These are phyloP conservation scores for Aureobasidium sp. DNA, from an alignment of 2,329 filamentous ascomycete species.

Conservation along the genomic window DNA sequence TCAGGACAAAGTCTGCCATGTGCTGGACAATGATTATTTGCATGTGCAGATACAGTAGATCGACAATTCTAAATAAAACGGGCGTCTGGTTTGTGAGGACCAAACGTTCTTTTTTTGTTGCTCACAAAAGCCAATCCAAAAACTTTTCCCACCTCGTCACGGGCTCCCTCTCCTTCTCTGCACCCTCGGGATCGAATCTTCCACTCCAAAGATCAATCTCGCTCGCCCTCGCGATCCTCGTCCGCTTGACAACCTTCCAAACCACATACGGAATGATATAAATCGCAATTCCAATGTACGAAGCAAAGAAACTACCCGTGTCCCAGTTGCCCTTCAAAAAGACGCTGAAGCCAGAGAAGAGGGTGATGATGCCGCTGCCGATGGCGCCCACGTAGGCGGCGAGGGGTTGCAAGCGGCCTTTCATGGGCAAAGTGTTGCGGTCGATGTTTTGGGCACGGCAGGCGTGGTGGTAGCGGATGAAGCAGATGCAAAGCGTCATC, in stretches of 20 bases:
- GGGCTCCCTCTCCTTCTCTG: neutral
- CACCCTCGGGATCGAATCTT: neutral
- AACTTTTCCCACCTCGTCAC: conserved; percentile 14
- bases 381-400: conserved; percentile 21
- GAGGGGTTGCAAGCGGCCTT: conserved; percentile 35
- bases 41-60: too few species aligned
- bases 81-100: too few species aligned
- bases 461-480: conserved; percentile 41
- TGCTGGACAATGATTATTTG: too few species aligned
- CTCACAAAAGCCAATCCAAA: conserved; percentile 15
- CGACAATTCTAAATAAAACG: too few species aligned
- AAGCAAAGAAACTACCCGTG: conserved; percentile 33
- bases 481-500: conserved; percentile 34
- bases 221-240: conserved; percentile 27
- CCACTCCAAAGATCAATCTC: conserved; percentile 28
- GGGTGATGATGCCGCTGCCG: conserved; percentile 24
- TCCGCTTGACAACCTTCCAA: conserved; percentile 36
- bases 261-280: conserved; percentile 34
- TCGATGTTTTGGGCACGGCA: conserved; percentile 35
- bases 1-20: too few species aligned
- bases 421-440: conserved; percentile 29
- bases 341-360: conserved; percentile 27
- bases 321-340: conserved; percentile 33
- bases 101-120: too few species aligned
- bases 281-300: conserved; percentile 37